Percentiles rank a stretch among this genome's conserved stretches.
phyloP scores from a whole-genome alignment of 148 eudicot species.

The Selenicereus undatus region DNA sequence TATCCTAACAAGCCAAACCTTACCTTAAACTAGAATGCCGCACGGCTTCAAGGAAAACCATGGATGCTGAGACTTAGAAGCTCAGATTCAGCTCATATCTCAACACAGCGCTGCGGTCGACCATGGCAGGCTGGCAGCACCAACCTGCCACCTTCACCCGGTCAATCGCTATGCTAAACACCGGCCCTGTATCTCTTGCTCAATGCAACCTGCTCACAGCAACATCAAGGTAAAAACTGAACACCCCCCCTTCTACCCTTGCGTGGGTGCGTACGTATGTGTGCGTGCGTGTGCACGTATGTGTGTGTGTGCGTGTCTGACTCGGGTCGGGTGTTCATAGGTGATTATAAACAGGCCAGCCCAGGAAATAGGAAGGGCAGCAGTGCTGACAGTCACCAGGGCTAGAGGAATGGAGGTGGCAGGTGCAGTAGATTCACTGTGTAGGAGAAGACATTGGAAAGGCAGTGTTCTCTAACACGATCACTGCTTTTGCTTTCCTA shows the following conservation, averaged over 20 bases:
- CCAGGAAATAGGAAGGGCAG: constrained; percentile 89
- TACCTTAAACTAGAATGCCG: constrained; percentile 31
- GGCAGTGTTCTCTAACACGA: constrained; percentile 20
- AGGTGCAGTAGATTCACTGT: constrained; percentile 74
- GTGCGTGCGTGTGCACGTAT: too few species aligned
- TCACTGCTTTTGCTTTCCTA: neutral
- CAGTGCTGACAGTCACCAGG: constrained; percentile 67
- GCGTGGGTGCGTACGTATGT: too few species aligned
- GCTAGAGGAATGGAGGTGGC: constrained; percentile 98
- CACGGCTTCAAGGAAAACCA: constrained; percentile 17
- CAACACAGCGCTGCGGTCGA: neutral
- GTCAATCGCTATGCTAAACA: constrained; percentile 19
- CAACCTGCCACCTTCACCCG: constrained; percentile 45
- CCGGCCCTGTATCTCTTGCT: constrained; percentile 42
- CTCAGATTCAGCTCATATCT: neutral
- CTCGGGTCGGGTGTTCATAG: constrained; percentile 20
- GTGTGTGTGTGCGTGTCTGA: neutral
- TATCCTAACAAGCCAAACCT: constrained; percentile 27
- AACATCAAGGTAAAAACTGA: constrained; percentile 55
- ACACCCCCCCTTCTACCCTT: neutral
- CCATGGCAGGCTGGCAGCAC: constrained; percentile 66
- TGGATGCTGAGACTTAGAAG: neutral
- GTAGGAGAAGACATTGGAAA: constrained; percentile 86
- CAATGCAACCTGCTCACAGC: constrained; percentile 63
- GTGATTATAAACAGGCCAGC: constrained; percentile 89